phyloP scores from a whole-genome alignment of 345 rosid species.

The Alliaria petiolata region DNA sequence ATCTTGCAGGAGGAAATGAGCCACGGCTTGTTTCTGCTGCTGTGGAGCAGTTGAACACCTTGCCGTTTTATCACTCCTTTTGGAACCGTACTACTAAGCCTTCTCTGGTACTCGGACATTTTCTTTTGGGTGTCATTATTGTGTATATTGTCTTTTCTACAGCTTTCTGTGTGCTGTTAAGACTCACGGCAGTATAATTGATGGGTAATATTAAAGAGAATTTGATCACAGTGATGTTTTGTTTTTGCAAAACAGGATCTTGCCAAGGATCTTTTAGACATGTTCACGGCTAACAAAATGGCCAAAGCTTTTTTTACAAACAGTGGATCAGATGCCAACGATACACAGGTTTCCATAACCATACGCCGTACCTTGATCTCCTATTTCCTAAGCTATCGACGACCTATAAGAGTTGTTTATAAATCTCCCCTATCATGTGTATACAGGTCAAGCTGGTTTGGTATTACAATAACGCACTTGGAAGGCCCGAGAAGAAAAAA shows the following conservation, averaged over 20 bases:
- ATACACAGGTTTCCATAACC: constrained; percentile 65
- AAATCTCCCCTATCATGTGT: background rate
- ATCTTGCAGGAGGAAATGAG: constrained; percentile 80
- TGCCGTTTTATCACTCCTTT: constrained; percentile 96
- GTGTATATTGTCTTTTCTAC: background rate
- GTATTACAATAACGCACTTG: constrained; percentile 89
- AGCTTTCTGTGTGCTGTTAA: background rate
- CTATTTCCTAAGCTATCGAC: background rate
- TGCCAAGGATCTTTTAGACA: constrained; percentile 80
- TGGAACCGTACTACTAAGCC: constrained; percentile 98
- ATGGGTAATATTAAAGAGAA: background rate
- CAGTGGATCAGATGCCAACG: constrained; percentile 98
- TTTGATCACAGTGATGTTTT: constrained; percentile 9
- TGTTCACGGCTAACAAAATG: constrained; percentile 82
- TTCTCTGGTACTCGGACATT: constrained; percentile 56
- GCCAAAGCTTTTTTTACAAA: constrained; percentile 86
- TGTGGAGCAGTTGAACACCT: constrained; percentile 55
- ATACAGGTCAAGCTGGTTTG: constrained; percentile 84
- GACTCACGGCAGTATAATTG: background rate
- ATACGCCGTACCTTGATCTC: background rate
- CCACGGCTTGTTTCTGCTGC: constrained; percentile 90
- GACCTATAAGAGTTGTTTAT: background rate
- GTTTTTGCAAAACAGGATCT: constrained; percentile 64
- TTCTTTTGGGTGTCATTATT: background rate
- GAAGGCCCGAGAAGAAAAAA: constrained; percentile 80